Conservation (phyloP, 805 yeast species). For the Monosporozyma yasuniensis region DNA sequence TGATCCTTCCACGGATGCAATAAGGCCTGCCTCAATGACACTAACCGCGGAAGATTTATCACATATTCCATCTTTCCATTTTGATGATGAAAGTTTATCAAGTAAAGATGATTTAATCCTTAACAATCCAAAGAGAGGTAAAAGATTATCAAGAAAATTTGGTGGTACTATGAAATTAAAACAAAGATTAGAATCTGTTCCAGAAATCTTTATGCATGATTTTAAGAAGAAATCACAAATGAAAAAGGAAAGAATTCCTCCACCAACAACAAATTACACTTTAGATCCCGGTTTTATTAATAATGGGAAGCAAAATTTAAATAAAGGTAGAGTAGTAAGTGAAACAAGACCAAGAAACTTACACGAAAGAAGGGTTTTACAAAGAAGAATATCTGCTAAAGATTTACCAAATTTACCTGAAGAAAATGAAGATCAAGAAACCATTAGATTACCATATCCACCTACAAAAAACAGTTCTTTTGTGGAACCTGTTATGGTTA, state of each 20-base stretch:
- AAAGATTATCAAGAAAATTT: constrained; percentile 15
- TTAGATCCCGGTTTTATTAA: not conserved
- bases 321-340: not conserved
- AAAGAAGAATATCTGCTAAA: constrained; percentile 1
- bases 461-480: not conserved
- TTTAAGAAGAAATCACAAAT: constrained; percentile 10
- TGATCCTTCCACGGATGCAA: constrained; percentile 18
- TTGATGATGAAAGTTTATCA: constrained; percentile 1
- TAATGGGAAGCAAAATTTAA: not conserved
- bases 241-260: not conserved
- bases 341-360: not conserved
- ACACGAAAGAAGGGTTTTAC: constrained; percentile 3
- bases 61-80: constrained; percentile 17
- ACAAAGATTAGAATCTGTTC: constrained; percentile 26
- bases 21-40: constrained; percentile 26
- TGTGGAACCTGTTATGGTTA: not conserved
- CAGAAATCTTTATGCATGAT: constrained; percentile 24
- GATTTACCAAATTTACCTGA: not conserved
- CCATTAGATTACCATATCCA: not conserved
- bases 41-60: constrained; percentile 23
- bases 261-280: not conserved
- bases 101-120: constrained; percentile 1
- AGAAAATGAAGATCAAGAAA: not conserved
- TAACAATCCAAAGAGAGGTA: constrained; percentile 3
- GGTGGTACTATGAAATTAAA: constrained; percentile 25